A percentile compares a stretch with the other conserved stretches of the same genome.
phyloP scores from a whole-genome alignment of 2,329 filamentous ascomycete species.

The Verticillium dahliae region DNA sequence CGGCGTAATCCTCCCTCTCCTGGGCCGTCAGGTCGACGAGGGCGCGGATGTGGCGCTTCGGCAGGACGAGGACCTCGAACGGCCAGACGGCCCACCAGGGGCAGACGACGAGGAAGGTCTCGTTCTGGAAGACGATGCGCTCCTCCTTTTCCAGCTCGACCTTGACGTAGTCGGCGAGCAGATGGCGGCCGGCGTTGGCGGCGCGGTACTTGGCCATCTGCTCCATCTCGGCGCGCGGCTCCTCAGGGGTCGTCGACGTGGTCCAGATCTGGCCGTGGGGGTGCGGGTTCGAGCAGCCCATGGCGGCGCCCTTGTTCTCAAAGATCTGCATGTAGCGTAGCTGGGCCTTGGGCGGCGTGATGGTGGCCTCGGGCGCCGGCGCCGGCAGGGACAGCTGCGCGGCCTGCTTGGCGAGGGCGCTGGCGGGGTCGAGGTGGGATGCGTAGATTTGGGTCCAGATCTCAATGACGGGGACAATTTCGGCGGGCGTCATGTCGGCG shows the following conservation, averaged over 20 bases:
- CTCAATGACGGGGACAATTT: slow-evolving; percentile 78
- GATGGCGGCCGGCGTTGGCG: slow-evolving; percentile 65
- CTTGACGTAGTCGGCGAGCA: slow-evolving; percentile 81
- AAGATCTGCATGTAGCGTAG: slow-evolving; percentile 99
- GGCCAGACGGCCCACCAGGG: slow-evolving; percentile 99
- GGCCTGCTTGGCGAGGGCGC: slow-evolving; percentile 46
- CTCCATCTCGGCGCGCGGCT: slow-evolving; percentile 71
- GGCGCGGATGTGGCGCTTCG: slow-evolving; percentile 76
- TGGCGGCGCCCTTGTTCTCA: slow-evolving; percentile 95
- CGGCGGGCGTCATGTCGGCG: slow-evolving; percentile 71
- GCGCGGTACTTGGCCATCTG: slow-evolving; percentile 73
- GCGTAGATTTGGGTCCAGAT: slow-evolving; percentile 92
- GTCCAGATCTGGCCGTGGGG: slow-evolving; percentile 97
- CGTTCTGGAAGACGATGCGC: slow-evolving; percentile 83
- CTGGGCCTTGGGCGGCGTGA: slow-evolving; percentile 59
- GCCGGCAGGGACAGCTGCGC: slow-evolving; percentile 33
- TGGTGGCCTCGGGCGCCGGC: slow-evolving; percentile 24
- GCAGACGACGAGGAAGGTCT: slow-evolving; percentile 76
- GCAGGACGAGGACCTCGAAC: slow-evolving; percentile 86
- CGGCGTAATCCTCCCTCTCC: slow-evolving; percentile 70
- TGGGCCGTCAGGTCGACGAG: slow-evolving; percentile 71
- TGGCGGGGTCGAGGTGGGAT: slow-evolving; percentile 67
- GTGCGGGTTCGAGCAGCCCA: slow-evolving; percentile 98
- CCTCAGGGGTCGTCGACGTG: slow-evolving; percentile 83
- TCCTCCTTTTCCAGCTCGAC: slow-evolving; percentile 78